Evolutionary conservation across 495 filamentous ascomycete genomes (phyloP).

Genomic region (Oidiodendron maius): DNA sequence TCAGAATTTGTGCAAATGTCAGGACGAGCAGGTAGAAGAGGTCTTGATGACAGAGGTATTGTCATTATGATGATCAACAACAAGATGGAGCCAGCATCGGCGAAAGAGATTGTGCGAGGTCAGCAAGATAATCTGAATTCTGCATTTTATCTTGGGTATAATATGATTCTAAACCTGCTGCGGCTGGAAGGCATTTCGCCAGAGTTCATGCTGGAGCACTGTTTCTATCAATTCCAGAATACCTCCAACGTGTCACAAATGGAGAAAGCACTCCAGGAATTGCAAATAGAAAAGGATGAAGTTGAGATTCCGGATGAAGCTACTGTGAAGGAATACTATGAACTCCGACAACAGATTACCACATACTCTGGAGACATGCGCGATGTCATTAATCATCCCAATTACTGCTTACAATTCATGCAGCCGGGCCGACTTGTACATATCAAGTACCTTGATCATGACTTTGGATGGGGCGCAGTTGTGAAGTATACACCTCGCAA

Average conservation of each 20-base stretch:
- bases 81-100: constrained; percentile 89
- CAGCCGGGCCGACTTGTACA: constrained; percentile 78
- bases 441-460: constrained; percentile 67
- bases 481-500: constrained; percentile 62
- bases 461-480: constrained; percentile 92
- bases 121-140: constrained; percentile 96
- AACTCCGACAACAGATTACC: constrained; percentile 75
- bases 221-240: constrained; percentile 98
- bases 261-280: constrained; percentile 68
- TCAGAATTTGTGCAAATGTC: constrained; percentile 99
- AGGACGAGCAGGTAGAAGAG: constrained; percentile 89
- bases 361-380: constrained; percentile 79
- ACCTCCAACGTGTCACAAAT: constrained; percentile 74
- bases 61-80: constrained; percentile 99
- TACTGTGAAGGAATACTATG: constrained; percentile 87
- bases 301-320: constrained; percentile 78
- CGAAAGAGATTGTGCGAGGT: constrained; percentile 90
- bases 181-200: constrained; percentile 94
- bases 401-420: constrained; percentile 73
- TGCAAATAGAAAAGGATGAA: constrained; percentile 65
- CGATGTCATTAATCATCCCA: constrained; percentile 82
- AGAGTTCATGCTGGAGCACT: constrained; percentile 92
- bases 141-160: constrained; percentile 97
- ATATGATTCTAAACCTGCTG: constrained; percentile 96
- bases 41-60: constrained; percentile 95